phyloP scores from a whole-genome alignment of 2,329 filamentous ascomycete genomes.

The Pyrenochaeta sp. region DNA sequence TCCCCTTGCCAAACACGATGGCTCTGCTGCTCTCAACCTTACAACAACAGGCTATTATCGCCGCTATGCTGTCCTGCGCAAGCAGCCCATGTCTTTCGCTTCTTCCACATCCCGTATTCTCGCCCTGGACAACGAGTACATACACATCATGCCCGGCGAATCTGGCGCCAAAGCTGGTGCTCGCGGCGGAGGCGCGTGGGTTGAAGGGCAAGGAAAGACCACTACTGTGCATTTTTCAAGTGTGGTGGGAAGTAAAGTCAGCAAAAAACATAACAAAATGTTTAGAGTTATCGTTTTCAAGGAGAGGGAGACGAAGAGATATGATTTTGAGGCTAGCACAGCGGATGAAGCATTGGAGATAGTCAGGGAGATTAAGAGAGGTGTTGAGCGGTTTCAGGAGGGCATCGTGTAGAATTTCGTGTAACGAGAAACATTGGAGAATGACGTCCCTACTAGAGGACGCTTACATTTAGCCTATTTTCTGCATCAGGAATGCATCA shows the following conservation, averaged over 20 bases:
- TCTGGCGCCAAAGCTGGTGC: constrained; percentile 60
- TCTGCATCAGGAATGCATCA: too few relatives aligned
- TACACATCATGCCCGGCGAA: constrained; percentile 78
- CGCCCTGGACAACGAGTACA: constrained; percentile 84
- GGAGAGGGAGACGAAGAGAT: constrained; percentile 78
- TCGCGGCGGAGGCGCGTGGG: constrained; percentile 16
- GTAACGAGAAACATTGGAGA: background rate
- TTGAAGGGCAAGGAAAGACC: constrained; percentile 66
- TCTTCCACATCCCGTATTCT: constrained; percentile 78
- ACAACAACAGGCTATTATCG: constrained; percentile 63
- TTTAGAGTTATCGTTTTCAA: constrained; percentile 83
- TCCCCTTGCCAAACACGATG: constrained; percentile 70
- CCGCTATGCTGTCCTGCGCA: constrained; percentile 81
- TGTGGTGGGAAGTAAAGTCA: constrained; percentile 83
- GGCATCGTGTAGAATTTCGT: constrained; percentile 40
- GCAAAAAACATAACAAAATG: constrained; percentile 79
- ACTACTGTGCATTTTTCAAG: constrained; percentile 85
- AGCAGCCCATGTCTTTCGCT: constrained; percentile 83
- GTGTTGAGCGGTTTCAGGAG: constrained; percentile 72
- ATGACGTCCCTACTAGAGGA: too few relatives aligned
- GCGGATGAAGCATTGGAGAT: constrained; percentile 79
- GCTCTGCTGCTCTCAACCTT: constrained; percentile 50
- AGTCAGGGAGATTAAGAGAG: constrained; percentile 79
- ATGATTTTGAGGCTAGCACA: constrained; percentile 83
- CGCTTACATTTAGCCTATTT: too few relatives aligned